Evolutionary conservation across 768 basidiomycete species (phyloP).

Genomic region (Dendrothele bispora): DNA sequence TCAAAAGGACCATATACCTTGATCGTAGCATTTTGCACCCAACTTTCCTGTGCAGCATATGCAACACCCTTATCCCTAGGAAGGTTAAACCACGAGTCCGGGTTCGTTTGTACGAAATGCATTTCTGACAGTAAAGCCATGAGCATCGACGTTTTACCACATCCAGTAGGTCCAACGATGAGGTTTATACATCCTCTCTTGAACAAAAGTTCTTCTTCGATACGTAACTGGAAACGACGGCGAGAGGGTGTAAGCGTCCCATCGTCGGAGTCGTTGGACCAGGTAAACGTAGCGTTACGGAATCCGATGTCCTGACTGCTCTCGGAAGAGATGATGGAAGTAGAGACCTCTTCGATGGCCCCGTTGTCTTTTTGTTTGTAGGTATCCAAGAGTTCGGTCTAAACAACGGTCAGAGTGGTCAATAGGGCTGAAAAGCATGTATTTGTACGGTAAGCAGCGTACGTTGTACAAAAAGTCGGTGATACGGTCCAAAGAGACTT

Average conservation of each 20-base stretch:
- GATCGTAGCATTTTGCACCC: constrained; percentile 63
- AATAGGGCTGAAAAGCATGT: no score
- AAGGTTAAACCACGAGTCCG: constrained; percentile 47
- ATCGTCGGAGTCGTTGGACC: constrained; percentile 2
- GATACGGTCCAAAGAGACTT: constrained; percentile 5
- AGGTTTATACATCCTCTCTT: constrained; percentile 39
- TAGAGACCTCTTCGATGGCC: neutral
- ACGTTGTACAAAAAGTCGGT: constrained; percentile 4
- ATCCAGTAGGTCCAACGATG: constrained; percentile 39
- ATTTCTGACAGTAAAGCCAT: constrained; percentile 32
- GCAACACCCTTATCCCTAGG: constrained; percentile 55
- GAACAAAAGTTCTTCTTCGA: constrained; percentile 44
- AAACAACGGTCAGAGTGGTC: no score
- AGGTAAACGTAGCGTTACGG: constrained; percentile 6
- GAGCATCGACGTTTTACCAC: constrained; percentile 44
- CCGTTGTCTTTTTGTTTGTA: no score
- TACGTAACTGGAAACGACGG: constrained; percentile 37
- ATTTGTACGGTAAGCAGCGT: no score
- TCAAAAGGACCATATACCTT: constrained; percentile 22
- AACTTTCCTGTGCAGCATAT: constrained; percentile 63
- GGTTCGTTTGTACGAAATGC: constrained; percentile 40
- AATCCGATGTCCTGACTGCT: constrained; percentile 3
- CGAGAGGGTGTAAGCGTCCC: constrained; percentile 10
- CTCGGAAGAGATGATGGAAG: constrained; percentile 1
- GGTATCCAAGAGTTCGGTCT: constrained; percentile 6